phyloP scores from a whole-genome alignment of 1,284 basidiomycete species.

The Retiboletus flavoniger region DNA sequence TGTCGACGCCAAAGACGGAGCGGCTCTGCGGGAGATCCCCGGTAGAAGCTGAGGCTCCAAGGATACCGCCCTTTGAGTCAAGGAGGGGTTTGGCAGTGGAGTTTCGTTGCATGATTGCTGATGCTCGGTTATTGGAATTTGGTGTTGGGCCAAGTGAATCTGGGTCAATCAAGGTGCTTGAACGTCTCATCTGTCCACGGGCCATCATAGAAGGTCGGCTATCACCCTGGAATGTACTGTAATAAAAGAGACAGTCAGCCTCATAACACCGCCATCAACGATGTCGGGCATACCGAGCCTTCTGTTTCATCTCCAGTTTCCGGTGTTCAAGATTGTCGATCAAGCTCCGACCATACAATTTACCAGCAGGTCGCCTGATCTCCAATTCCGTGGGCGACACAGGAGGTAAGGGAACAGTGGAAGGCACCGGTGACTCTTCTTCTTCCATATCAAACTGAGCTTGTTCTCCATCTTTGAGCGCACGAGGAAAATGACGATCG shows the following conservation, averaged over 20 bases:
- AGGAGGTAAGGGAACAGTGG: conserved; percentile 37
- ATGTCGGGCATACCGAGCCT: conserved; percentile 56
- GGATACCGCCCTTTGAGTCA: conserved; percentile 46
- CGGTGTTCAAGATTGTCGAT: conserved; percentile 78
- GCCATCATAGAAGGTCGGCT: conserved; percentile 84
- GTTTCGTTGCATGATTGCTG: conserved; percentile 44
- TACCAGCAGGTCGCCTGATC: conserved; percentile 60
- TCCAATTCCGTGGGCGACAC: conserved; percentile 27
- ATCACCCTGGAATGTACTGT: conserved; percentile 71
- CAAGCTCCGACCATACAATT: conserved; percentile 73
- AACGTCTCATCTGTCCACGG: conserved; percentile 50
- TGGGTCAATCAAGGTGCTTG: conserved; percentile 73
- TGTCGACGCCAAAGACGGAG: conserved; percentile 83
- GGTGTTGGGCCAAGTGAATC: conserved; percentile 45
- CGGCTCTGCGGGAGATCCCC: conserved; percentile 43
- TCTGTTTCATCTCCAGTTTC: conserved; percentile 71
- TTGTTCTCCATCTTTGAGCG: conserved; percentile 71
- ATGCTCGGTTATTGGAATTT: conserved; percentile 27
- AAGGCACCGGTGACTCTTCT: conserved; percentile 40
- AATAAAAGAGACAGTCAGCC: conserved; percentile 6
- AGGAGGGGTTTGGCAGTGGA: conserved; percentile 61
- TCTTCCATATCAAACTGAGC: conserved; percentile 47
- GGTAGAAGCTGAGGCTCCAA: conserved; percentile 33
- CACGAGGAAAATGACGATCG: conserved; percentile 57
- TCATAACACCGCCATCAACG: conserved; percentile 9